Conservation (phyloP, 441 rosid species). For the Pelargonium cotyledonis region DNA sequence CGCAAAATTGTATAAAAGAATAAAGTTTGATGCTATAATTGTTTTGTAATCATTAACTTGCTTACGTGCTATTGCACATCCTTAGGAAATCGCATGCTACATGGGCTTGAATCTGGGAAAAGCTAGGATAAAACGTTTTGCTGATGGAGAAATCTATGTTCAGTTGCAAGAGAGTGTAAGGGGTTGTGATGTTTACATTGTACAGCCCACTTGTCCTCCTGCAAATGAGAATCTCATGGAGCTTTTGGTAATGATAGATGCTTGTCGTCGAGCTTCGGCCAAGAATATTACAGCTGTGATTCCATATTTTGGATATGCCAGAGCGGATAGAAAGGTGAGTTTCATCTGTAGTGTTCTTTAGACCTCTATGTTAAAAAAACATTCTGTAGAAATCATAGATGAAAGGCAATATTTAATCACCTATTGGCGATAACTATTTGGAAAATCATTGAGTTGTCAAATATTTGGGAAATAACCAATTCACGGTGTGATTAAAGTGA, state of each 20-base stretch:
- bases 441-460: conserved; percentile 5
- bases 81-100: conserved; percentile 66
- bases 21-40: not conserved
- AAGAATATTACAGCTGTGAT: conserved; percentile 63
- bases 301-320: conserved; percentile 73
- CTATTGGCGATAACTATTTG: too few species aligned
- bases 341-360: conserved; percentile 9
- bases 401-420: too few species aligned
- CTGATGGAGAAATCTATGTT: conserved; percentile 69
- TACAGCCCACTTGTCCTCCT: conserved; percentile 70
- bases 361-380: not conserved
- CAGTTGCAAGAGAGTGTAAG: conserved; percentile 73
- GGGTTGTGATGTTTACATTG: conserved; percentile 61
- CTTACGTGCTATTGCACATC: not conserved
- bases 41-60: not conserved
- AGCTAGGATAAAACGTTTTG: conserved; percentile 60
- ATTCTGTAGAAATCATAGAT: not conserved
- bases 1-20: not conserved
- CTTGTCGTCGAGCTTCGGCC: conserved; percentile 69
- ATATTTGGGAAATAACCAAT: not conserved
- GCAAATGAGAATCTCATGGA: conserved; percentile 77
- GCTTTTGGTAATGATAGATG: conserved; percentile 64
- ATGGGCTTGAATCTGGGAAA: conserved; percentile 68
- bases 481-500: too few species aligned
- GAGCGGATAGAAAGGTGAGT: conserved; percentile 66